Evolutionary conservation across 164 flowering plant species (phyloP).

Genomic region (Nymphaea colorata): DNA sequence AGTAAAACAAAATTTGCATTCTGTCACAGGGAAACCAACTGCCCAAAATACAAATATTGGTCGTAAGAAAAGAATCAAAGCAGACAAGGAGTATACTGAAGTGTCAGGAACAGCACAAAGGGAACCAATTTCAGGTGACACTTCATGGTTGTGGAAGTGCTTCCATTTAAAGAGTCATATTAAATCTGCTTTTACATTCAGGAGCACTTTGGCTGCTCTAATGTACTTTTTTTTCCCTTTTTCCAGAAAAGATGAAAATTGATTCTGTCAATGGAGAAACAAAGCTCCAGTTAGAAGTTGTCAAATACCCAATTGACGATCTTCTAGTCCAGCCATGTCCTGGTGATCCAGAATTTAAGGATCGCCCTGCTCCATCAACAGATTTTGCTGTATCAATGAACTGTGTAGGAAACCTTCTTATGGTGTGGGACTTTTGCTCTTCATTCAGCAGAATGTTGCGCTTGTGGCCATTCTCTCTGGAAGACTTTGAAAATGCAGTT

Average conservation of each 20-base stretch:
- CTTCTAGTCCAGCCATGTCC: constrained; percentile 50
- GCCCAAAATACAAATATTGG: neutral
- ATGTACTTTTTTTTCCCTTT: neutral
- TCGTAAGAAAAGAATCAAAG: neutral
- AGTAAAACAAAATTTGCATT: neutral
- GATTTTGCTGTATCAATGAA: constrained; percentile 70
- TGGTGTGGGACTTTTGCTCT: constrained; percentile 92
- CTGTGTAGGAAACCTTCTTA: constrained; percentile 78
- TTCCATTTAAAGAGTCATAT: too few relatives aligned
- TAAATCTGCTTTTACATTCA: neutral
- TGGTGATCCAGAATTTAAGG: constrained; percentile 60
- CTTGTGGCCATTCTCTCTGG: constrained; percentile 75
- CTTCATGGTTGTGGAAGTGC: neutral
- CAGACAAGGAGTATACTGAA: neutral
- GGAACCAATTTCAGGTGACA: neutral
- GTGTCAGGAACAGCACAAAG: neutral
- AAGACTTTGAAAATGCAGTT: constrained; percentile 82
- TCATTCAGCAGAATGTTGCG: constrained; percentile 59
- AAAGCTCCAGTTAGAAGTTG: constrained; percentile 8
- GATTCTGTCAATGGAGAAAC: neutral
- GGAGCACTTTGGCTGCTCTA: neutral
- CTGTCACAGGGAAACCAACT: neutral
- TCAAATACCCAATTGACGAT: constrained; percentile 90
- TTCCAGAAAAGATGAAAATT: neutral
- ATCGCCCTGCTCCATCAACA: constrained; percentile 62